A percentile compares a stretch with the other conserved stretches of the same genome.
Conservation (phyloP, 805 yeast genomes). For the Vanderwaltozyma tropicalis region DNA sequence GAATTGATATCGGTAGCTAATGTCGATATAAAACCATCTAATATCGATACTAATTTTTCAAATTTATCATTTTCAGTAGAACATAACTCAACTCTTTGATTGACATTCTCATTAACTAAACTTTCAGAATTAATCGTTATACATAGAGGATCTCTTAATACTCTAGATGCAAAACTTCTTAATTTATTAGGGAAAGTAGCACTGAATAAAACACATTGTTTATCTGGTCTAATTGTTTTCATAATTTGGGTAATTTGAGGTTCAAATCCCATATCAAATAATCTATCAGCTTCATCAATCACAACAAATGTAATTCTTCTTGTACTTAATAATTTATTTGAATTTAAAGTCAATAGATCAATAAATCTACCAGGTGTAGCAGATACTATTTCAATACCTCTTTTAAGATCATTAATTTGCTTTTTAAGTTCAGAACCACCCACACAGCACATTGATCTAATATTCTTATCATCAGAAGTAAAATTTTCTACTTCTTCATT, state of each 20-base stretch:
- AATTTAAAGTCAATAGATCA: constrained; percentile 74
- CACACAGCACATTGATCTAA: constrained; percentile 56
- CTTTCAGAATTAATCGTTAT: constrained; percentile 73
- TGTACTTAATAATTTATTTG: constrained; percentile 60
- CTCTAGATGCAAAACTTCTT: constrained; percentile 60
- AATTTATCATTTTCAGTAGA: constrained; percentile 46
- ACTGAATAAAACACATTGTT: constrained; percentile 82
- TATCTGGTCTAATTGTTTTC: constrained; percentile 67
- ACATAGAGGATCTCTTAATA: constrained; percentile 56
- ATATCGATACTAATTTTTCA: constrained; percentile 38
- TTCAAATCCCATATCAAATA: constrained; percentile 95
- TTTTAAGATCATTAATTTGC: constrained; percentile 71
- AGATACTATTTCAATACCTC: constrained; percentile 69
- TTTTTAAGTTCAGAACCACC: constrained; percentile 81
- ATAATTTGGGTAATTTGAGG: constrained; percentile 85
- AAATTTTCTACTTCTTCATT: constrained; percentile 55
- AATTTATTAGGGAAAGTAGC: constrained; percentile 86
- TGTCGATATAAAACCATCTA: constrained; percentile 33
- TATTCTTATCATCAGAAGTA: constrained; percentile 25
- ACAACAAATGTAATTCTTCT: constrained; percentile 70
- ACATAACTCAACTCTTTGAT: constrained; percentile 59
- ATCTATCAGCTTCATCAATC: constrained; percentile 90
- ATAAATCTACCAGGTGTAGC: constrained; percentile 95
- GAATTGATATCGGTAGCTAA: no score
- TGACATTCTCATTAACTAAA: constrained; percentile 70